phyloP scores from a whole-genome alignment of 805 yeast genomes.

The Pichia californica region DNA sequence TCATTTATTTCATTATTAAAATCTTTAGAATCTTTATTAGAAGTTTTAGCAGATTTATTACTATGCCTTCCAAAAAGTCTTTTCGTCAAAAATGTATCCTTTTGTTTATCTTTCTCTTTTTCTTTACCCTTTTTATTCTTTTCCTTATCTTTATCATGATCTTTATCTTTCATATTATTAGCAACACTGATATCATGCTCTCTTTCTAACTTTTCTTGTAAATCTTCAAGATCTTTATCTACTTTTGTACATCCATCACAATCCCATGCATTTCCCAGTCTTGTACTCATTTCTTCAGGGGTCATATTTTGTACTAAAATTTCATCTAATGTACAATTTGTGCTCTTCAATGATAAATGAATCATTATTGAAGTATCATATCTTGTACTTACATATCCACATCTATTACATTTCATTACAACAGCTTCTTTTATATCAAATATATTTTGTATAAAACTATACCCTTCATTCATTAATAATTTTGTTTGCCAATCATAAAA shows the following conservation, averaged over 20 bases:
- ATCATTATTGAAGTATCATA: conserved; percentile 35
- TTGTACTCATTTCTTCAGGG: conserved; percentile 56
- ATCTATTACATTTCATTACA: conserved; percentile 53
- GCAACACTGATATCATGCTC: conserved; percentile 9
- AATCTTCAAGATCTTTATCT: conserved; percentile 12
- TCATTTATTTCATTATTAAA: conserved; percentile 3
- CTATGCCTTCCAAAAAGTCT: conserved; percentile 1
- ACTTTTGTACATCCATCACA: conserved; percentile 61
- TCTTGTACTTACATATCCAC: conserved; percentile 54
- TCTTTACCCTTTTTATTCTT: conserved; percentile 9
- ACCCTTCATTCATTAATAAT: conserved; percentile 48
- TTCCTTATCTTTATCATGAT: conserved; percentile 10
- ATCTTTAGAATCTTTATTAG: neutral
- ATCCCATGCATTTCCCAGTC: conserved; percentile 73
- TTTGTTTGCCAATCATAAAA: conserved; percentile 58
- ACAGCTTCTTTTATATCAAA: conserved; percentile 74
- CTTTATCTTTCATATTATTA: conserved; percentile 23
- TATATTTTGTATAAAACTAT: conserved; percentile 57
- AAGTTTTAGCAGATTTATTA: neutral
- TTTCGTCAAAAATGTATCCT: neutral
- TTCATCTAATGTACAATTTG: conserved; percentile 40
- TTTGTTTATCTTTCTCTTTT: conserved; percentile 6
- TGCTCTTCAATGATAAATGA: conserved; percentile 23
- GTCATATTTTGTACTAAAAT: conserved; percentile 56
- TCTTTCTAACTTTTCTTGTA: conserved; percentile 8